Percentiles rank a stretch among this genome's conserved stretches.
Evolutionary conservation across 768 basidiomycete species (phyloP).

Genomic region (Baorangia bicolor): DNA sequence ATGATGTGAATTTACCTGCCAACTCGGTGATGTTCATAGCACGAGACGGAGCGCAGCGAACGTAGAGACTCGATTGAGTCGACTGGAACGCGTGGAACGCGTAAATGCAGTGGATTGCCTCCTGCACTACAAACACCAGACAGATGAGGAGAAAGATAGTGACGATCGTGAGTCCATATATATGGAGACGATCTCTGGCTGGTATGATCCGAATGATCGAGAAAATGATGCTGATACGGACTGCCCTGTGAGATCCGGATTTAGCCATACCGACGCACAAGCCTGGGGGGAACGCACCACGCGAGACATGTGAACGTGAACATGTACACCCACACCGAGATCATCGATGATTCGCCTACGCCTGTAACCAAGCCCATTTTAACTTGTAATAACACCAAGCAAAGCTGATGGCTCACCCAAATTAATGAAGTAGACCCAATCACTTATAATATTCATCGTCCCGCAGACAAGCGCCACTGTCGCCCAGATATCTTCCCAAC

Average conservation of each 20-base stretch:
- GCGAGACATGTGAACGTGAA: slow-evolving; percentile 6
- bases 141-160: slow-evolving; percentile 11
- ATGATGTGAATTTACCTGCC: not conserved
- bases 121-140: not conserved
- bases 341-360: not conserved
- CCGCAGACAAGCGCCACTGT: slow-evolving; percentile 15
- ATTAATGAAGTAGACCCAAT: slow-evolving; percentile 8
- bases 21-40: not conserved
- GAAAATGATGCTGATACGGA: slow-evolving; percentile 21
- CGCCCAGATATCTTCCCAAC: slow-evolving; percentile 25
- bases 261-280: not conserved
- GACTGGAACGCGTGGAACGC: not conserved
- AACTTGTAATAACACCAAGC: not conserved
- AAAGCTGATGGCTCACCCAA: slow-evolving; percentile 1
- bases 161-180: slow-evolving; percentile 4
- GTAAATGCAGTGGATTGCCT: slow-evolving; percentile 2
- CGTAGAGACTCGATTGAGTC: not conserved
- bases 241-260: slow-evolving; percentile 7
- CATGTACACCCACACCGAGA: slow-evolving; percentile 16
- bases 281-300: slow-evolving; percentile 14
- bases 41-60: not conserved
- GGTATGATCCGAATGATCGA: slow-evolving; percentile 22
- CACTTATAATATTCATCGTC: not conserved
- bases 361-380: not conserved
- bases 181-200: slow-evolving; percentile 7